Base-by-base conservation (phyloP, 805 yeast species). In the Komagataella kurtzmanii region DNA sequence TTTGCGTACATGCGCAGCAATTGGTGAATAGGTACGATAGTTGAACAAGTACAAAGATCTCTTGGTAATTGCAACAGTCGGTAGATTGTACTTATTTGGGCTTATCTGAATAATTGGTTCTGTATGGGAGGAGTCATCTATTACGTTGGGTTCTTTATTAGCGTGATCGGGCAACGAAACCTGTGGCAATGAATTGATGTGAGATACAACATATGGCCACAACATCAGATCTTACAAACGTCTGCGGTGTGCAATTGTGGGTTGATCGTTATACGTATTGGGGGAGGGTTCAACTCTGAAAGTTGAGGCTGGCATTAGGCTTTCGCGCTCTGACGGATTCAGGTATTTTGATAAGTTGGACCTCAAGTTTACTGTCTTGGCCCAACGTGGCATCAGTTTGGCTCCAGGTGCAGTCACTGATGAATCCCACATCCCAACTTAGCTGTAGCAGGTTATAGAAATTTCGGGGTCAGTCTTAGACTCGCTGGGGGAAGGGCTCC, bases 1-100 rank as follows among this genome's bases (percentile, higher is more conserved):
- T 0, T 75, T 63, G 51, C 85, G 61, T 6, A 67, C 62, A 56
- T 77, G 79, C 2, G 70, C 69, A 7, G 76, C 72, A 3, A 79
- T 62, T 1, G 81, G 79, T 12, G 75, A 63, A 48, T 72, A 63
- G 3, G 78, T 75, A 54, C 61, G 57, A 19, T 67, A 65, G 52
- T 73, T 69, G 59, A 62, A 72, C 40, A 73, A 50, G 54, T 69
- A 72, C 3, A 73, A 50, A 4, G 69, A 62, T n/a, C 69, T 54
- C 50, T 61, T 59, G 2, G 77, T 73, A 8, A 71, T 50, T 4
- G 65, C 60, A 1, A 63, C 62, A 36, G 68, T 58, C 4, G 73
- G 67, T 24, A 59, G 56, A 1, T 64, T 61, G 10, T 55, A 51
- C 30, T 56, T 58, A 14, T 66, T 55, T n/a, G 55, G 53, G 47